Conservation (phyloP, 345 rosid species). For the thale cress (Arabidopsis thaliana) region DNA sequence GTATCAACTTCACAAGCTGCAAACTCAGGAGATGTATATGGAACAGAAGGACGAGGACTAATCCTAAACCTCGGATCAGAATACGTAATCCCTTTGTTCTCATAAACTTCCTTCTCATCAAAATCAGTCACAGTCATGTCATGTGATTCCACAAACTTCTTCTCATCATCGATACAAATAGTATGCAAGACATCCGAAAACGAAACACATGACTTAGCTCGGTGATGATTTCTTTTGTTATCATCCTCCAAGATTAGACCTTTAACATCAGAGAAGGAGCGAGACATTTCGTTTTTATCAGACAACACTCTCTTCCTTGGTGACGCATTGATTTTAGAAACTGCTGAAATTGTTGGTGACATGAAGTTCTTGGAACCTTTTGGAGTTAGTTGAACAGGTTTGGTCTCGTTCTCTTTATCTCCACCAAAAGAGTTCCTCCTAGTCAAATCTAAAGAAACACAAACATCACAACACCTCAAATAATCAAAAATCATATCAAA, state of each 20-base stretch:
- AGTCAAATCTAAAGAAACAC: conserved; percentile 46
- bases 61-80: conserved; percentile 56
- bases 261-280: conserved; percentile 50
- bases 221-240: conserved; percentile 39
- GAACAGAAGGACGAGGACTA: conserved; percentile 47
- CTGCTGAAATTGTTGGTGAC: conserved; percentile 91
- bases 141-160: conserved; percentile 26
- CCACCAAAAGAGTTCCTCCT: conserved; percentile 50
- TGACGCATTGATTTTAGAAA: conserved; percentile 69
- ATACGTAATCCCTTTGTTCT: conserved; percentile 50
- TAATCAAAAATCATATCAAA: not conserved
- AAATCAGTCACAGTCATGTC: conserved; percentile 50
- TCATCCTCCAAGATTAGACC: conserved; percentile 54
- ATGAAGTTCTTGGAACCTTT: conserved; percentile 74
- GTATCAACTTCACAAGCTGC: conserved; percentile 70
- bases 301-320: conserved; percentile 77
- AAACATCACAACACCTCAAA: not conserved
- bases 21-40: conserved; percentile 49
- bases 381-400: conserved; percentile 47
- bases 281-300: conserved; percentile 60
- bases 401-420: conserved; percentile 67
- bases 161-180: conserved; percentile 44
- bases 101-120: conserved; percentile 29
- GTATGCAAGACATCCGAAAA: conserved; percentile 51
- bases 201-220: conserved; percentile 49